Evolutionary conservation across 306 rosid species (phyloP).

Genomic region (Fagus crenata): DNA sequence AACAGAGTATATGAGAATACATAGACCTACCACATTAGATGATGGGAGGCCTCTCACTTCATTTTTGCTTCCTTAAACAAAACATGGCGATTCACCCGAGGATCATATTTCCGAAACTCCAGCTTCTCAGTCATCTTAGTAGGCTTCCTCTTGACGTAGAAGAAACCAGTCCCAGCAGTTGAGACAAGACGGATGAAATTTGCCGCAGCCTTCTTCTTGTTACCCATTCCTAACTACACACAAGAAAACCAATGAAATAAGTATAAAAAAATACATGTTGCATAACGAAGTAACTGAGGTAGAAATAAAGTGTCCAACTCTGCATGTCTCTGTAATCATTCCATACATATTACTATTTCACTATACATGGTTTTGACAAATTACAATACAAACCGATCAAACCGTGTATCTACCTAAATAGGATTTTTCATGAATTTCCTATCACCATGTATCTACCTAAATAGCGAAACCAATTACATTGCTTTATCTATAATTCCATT

Average conservation of each 20-base stretch:
- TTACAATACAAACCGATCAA: too few species aligned
- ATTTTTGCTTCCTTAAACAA: constrained; percentile 90
- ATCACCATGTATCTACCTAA: too few species aligned
- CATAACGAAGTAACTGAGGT: too few species aligned
- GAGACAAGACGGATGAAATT: constrained; percentile 78
- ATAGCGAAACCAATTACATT: too few species aligned
- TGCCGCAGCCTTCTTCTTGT: constrained; percentile 85
- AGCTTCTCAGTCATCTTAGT: constrained; percentile 78
- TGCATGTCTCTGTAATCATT: too few species aligned
- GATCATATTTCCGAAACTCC: constrained; percentile 83
- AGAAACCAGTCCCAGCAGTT: constrained; percentile 94
- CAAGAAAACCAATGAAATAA: not conserved
- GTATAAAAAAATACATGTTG: too few species aligned
- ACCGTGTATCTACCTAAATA: too few species aligned
- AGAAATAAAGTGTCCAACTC: too few species aligned
- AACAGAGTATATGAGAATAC: not conserved
- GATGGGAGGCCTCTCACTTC: constrained; percentile 50
- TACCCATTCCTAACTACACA: constrained; percentile 63
- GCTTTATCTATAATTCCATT: too few species aligned
- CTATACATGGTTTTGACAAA: too few species aligned
- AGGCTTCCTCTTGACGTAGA: constrained; percentile 93
- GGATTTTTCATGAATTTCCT: too few species aligned
- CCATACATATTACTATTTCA: too few species aligned
- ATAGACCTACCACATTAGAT: not conserved
- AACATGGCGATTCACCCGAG: constrained; percentile 86